Evolutionary conservation across 2,329 filamentous ascomycete genomes (phyloP).

Genomic region (Plenodomus biglobosus): DNA sequence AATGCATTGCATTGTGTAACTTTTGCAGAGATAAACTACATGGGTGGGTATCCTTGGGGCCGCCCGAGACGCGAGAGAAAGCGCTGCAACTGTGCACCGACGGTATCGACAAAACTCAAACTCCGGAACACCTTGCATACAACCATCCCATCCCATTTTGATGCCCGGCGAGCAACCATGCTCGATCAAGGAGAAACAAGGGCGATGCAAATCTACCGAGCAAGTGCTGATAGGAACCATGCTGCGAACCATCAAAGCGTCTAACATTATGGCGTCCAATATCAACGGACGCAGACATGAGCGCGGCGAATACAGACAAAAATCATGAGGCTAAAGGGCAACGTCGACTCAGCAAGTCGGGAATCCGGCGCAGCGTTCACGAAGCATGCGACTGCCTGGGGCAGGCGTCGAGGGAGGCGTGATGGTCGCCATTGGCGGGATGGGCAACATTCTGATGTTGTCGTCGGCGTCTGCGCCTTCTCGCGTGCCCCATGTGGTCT

Average conservation of each 20-base stretch:
- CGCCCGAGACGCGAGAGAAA: constrained; percentile 19
- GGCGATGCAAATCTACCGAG: constrained; percentile 24
- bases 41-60: constrained; percentile 20
- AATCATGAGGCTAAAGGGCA: constrained; percentile 2
- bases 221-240: constrained; percentile 22
- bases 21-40: constrained; percentile 42
- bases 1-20: constrained; percentile 7
- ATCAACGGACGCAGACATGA: constrained; percentile 26
- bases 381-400: constrained; percentile 38
- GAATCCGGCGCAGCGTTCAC: constrained; percentile 38
- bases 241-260: constrained; percentile 33
- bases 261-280: constrained; percentile 41
- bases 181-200: constrained; percentile 21
- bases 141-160: constrained; percentile 33
- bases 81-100: constrained; percentile 35
- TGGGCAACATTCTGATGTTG: constrained; percentile 45
- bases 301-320: constrained; percentile 11
- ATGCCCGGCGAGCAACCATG: constrained; percentile 33
- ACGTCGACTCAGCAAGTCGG: constrained; percentile 32
- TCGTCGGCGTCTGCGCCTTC: constrained; percentile 82
- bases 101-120: constrained; percentile 19
- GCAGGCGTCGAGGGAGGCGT: constrained; percentile 40
- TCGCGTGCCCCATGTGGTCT: constrained; percentile 96
- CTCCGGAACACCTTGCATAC: constrained; percentile 38
- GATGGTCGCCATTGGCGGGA: constrained; percentile 36